Base-by-base conservation (phyloP, 1,284 basidiomycete genomes). In the Peniophora sp. region DNA sequence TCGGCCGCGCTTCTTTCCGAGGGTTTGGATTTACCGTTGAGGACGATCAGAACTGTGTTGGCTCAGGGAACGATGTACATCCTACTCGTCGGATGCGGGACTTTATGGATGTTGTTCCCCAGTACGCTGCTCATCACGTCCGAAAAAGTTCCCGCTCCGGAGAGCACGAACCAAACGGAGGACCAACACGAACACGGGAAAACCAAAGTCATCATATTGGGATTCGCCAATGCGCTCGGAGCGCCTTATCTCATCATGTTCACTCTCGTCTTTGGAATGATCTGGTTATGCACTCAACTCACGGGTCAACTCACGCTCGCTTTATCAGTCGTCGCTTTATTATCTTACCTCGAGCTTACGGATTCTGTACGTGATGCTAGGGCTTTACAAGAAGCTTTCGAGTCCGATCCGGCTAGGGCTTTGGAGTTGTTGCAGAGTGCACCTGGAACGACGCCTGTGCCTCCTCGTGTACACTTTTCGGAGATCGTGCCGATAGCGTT, bases 191-290 rank as follows among this genome's bases (percentile, higher is more conserved):
- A 32, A 12, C 27, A 32, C 27, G 27, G 6, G 12, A 32, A 32
- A 12, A 64, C 63, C 11, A 70, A 79, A 59, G 78, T 93, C 48
- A 78, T 77, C 17, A 78, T 98, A 0, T 69, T 93, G 1, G 94
- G 96, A 0, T 97, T 89, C 61, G 89, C 89, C 0, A 98, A 99
- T 65, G 82, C 89, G 0, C 92, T 87, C 58, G 97, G 94, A 2
- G 83, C 92, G 17, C 83, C 87, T 0, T 97, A 93, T 65, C 68
- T 95, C 49, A 70, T 97, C 45, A 89, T 97, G 61, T 83, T 87
- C 73, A 73, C 78, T 17, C 73, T 89, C 24, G 68, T 76, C 39
- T 79, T 95, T 48, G 71, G 75, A 12, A 51, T 88, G 22, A 69
- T 85, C 10, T 93, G 85, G 67, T 66, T 83, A 27, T 72, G 83